A percentile compares a stretch with the other conserved stretches of the same genome.
These are phyloP conservation scores for Globisporangium nunn DNA, from an alignment of 352 stramenopile species.

Conservation along the genomic window DNA sequence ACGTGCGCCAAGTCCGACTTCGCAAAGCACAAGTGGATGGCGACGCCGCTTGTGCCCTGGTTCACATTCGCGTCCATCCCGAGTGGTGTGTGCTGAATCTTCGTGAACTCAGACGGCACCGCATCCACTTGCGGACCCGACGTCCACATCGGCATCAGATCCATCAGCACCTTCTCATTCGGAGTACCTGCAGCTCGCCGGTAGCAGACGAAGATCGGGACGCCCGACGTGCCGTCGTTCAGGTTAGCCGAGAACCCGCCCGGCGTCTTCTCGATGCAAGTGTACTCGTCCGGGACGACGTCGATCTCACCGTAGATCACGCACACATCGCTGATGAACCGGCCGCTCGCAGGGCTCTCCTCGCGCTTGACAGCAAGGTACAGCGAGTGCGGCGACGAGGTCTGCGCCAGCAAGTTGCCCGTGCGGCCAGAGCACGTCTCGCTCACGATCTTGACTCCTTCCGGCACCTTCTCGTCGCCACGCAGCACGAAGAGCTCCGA, in stretches of 20 bases:
- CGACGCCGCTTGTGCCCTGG: constrained; percentile 61
- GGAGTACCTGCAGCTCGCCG: constrained; percentile 17
- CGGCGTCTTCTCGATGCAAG: constrained; percentile 62
- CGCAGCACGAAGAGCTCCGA: constrained; percentile 65
- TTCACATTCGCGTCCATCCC: constrained; percentile 87
- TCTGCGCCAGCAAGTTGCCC: constrained; percentile 71
- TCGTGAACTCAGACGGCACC: constrained; percentile 64
- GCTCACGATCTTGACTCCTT: constrained; percentile 55
- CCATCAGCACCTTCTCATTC: constrained; percentile 57
- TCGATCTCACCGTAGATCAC: constrained; percentile 87
- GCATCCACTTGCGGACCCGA: constrained; percentile 52
- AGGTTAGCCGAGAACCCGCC: constrained; percentile 69
- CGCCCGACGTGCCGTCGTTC: constrained; percentile 66
- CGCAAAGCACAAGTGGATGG: constrained; percentile 69
- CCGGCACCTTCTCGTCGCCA: constrained; percentile 64
- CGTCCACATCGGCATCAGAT: constrained; percentile 73
- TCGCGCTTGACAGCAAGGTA: constrained; percentile 73
- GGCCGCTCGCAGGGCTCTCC: constrained; percentile 26
- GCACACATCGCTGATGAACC: constrained; percentile 64
- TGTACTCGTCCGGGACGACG: constrained; percentile 70
- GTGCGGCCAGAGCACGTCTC: constrained; percentile 66
- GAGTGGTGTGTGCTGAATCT: constrained; percentile 80
- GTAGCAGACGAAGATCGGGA: constrained; percentile 85
- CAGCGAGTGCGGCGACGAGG: constrained; percentile 57
- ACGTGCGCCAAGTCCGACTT: constrained; percentile 50